A percentile compares a stretch with the other conserved stretches of the same genome.
phyloP scores from a whole-genome alignment of 306 rosid genomes.

The Fagus crenata region DNA sequence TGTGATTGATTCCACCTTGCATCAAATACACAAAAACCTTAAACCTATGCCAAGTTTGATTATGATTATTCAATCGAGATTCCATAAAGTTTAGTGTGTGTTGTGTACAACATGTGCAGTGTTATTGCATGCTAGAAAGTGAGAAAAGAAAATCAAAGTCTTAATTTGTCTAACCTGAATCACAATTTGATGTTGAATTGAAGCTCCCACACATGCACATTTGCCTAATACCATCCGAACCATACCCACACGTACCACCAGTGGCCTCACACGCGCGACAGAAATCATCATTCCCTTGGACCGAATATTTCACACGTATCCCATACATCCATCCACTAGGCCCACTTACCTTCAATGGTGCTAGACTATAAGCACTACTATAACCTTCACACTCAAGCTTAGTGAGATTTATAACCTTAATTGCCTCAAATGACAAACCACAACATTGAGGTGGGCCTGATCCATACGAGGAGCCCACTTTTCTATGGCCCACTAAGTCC shows the following conservation, averaged over 20 bases:
- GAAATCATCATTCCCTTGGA: slow-evolving; percentile 68
- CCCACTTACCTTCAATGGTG: slow-evolving; percentile 77
- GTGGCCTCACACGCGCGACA: slow-evolving; percentile 89
- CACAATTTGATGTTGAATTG: slow-evolving; percentile 87
- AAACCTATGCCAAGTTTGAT: too few relatives aligned
- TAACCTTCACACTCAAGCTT: slow-evolving; percentile 89
- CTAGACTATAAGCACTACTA: slow-evolving; percentile 83
- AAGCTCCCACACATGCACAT: slow-evolving; percentile 72
- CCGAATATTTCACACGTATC: slow-evolving; percentile 80
- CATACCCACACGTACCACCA: slow-evolving; percentile 88
- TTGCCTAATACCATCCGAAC: slow-evolving; percentile 62
- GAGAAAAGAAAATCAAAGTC: neutral
- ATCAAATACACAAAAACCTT: too few relatives aligned
- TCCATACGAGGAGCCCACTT: slow-evolving; percentile 48
- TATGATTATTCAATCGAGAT: too few relatives aligned
- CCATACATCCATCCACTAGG: slow-evolving; percentile 80
- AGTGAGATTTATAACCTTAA: slow-evolving; percentile 70
- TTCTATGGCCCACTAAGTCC: slow-evolving; percentile 65
- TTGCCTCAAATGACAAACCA: slow-evolving; percentile 66
- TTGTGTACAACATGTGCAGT: neutral
- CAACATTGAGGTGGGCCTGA: slow-evolving; percentile 86
- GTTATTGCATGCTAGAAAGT: too few relatives aligned
- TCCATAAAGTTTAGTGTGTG: neutral
- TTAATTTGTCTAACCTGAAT: slow-evolving; percentile 46
- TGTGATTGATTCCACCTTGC: too few relatives aligned